Base-by-base conservation (phyloP, 2,329 filamentous ascomycete genomes). In the Ophiostoma himal-ulmi region DNA sequence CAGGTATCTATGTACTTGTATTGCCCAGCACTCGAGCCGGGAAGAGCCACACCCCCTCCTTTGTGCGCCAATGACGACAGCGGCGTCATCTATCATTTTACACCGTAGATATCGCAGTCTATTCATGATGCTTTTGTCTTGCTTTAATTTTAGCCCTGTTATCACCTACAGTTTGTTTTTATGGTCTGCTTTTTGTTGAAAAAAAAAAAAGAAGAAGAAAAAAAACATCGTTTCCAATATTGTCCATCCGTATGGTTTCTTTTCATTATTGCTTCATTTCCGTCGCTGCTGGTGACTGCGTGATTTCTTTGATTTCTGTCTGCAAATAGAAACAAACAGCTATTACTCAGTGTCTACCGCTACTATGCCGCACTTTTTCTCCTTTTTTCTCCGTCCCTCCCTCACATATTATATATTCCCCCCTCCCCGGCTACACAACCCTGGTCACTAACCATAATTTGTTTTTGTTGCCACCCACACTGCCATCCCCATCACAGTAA, bases 61-160 rank as follows among this genome's bases (percentile, higher is more conserved):
- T 41, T 14, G 36, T 17, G 7, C 39, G 11, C 65, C 65, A 41
- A 67, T 67, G 65, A 67, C 65, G 65, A 67, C 65, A 67, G 65
- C 39, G 65, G 65, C 37, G 37, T 44, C 14, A 2, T 22, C 14
- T 65, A 39, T 62, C 20, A 48, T 20, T 17, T 48, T 14, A 17
- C 44, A 17, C 44, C 44, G 44, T 48, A 48, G 14, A 6, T 64
- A 36, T 64, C 30, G 37, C 10, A 30, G 7, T 13, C 13, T 10
- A 10, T 39, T 64, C 34, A 30, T 30, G 11, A 17, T 60, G 5
- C 13, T 36, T 64, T 64, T 17, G 4, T 26, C 26, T 60, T 7
- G n/a, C 26, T 57, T 57, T 57, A 1, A 11, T 57, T 30, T 30
- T 30, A 30, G 30, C 30, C 30, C 30, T 30, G 4, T 30, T 30